phyloP scores from a whole-genome alignment of 768 basidiomycete species.

The Kwoniella sp. region DNA sequence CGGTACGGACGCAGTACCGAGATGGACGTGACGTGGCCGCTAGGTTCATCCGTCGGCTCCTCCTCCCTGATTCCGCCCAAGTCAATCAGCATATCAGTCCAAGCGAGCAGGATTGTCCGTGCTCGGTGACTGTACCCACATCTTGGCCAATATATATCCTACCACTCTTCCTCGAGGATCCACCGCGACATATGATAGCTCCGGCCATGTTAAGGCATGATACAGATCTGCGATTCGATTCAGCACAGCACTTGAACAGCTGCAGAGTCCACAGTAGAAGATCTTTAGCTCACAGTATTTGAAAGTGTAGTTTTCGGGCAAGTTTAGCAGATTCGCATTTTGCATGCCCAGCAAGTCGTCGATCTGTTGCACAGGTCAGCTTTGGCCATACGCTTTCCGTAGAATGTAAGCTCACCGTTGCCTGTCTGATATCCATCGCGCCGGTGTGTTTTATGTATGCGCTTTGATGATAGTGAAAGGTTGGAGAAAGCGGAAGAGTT shows the following conservation, averaged over 20 bases:
- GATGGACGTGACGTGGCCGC: slow-evolving; percentile 96
- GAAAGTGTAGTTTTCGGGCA: slow-evolving; percentile 85
- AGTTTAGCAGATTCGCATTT: slow-evolving; percentile 85
- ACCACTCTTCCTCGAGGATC: slow-evolving; percentile 86
- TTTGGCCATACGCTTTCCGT: too few species aligned
- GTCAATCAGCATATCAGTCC: not conserved
- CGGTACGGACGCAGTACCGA: slow-evolving; percentile 88
- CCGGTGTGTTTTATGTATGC: not conserved
- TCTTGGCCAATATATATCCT: slow-evolving; percentile 94
- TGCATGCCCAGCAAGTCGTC: slow-evolving; percentile 92
- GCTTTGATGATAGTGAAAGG: not conserved
- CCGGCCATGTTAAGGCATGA: slow-evolving; percentile 88
- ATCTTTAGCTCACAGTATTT: slow-evolving; percentile 61
- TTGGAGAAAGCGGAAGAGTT: not conserved
- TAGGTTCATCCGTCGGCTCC: slow-evolving; percentile 65
- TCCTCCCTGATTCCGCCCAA: slow-evolving; percentile 62
- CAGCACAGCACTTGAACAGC: not conserved
- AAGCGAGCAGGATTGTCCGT: not conserved
- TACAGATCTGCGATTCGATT: slow-evolving; percentile 70
- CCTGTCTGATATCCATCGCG: slow-evolving; percentile 59
- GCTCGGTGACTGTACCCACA: slow-evolving; percentile 70
- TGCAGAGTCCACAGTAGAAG: not conserved
- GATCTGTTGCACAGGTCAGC: slow-evolving; percentile 60
- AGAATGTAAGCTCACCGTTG: slow-evolving; percentile 49
- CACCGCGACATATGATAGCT: slow-evolving; percentile 89